Evolutionary conservation across 2,329 filamentous ascomycete species (phyloP), one percentile per base, ranked within the genome.

Genomic region (Cadophora gregata): DNA sequence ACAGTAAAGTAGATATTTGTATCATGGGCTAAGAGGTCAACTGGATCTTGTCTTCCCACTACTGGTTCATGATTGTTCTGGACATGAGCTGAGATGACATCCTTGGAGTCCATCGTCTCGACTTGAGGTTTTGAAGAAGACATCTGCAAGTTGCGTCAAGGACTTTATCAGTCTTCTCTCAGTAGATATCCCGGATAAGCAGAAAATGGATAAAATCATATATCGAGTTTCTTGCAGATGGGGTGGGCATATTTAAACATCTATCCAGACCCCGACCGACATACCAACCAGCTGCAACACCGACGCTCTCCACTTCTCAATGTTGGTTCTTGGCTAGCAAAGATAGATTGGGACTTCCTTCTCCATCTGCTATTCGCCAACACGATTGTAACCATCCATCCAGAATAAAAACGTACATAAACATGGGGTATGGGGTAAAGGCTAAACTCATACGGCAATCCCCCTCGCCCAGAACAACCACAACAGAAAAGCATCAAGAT

Each of bases 61-160:
- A 56, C 47, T n/a, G 38, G n/a, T 4, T 47, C 16, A 36, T 59
- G 29, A n/a, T 29, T 45, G 33, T 50, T 63, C 53, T 66, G 63
- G 12, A 68, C 67, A 60, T 68, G 67, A 64, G 55, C 60, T 16
- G 60, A 63, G 29, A 66, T 68, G 12, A 62, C 56, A 47, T 69
- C 61, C 55, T 66, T 64, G 29, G 38, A 31, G 8, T 59, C 51
- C n/a, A 25, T 33, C 5, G 29, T 25, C 55, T 36, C 29, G 27
- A 14, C 27, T 38, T 58, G 55, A 36, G 29, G 29, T 10, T 53
- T 50, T 1, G 59, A 50, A 14, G 59, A 33, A 62, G 59, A 42
- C 45, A 62, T 62, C n/a, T 42, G 48, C 48, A 19, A 53, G 8
- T 31, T 16, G 24, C 14, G 8, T 27, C 29, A 6, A 27, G 8